phyloP scores from a whole-genome alignment of 805 yeast genomes.

The Candida ulmi region DNA sequence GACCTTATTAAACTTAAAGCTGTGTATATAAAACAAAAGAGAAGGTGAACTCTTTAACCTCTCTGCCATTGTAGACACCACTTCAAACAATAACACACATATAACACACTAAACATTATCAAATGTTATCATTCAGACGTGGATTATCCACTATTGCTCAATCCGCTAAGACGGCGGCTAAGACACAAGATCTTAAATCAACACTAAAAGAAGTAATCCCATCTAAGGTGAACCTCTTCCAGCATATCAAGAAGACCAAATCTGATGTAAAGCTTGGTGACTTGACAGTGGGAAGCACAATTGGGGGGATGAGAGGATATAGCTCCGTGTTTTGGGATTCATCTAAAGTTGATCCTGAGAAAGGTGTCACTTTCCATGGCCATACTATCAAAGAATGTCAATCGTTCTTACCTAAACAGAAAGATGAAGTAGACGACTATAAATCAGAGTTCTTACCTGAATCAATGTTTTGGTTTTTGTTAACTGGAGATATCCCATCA shows the following conservation, averaged over 20 bases:
- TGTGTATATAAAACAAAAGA: no score
- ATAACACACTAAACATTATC: no score
- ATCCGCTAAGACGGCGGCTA: not conserved
- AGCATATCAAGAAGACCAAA: conserved; percentile 32
- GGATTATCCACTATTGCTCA: not conserved
- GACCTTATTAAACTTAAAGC: no score
- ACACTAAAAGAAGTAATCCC: conserved; percentile 33
- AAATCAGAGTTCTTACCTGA: conserved; percentile 66
- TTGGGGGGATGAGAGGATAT: conserved; percentile 81
- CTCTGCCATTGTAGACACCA: no score
- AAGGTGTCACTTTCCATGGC: conserved; percentile 78
- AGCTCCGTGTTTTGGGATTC: conserved; percentile 77
- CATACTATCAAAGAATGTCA: conserved; percentile 71
- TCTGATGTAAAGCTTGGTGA: conserved; percentile 36
- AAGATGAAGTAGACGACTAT: conserved; percentile 17
- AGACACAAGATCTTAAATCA: conserved; percentile 16
- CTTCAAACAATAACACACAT: no score
- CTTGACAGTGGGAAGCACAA: conserved; percentile 35
- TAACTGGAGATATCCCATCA: conserved; percentile 71
- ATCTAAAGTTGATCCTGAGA: conserved; percentile 67
- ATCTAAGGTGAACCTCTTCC: conserved; percentile 33
- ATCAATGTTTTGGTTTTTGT: conserved; percentile 70
- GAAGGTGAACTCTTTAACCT: no score
- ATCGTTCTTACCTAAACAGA: conserved; percentile 51
- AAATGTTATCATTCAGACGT: no score